phyloP scores from a whole-genome alignment of 805 yeast genomes.

The Danielozyma ontarioensis region DNA sequence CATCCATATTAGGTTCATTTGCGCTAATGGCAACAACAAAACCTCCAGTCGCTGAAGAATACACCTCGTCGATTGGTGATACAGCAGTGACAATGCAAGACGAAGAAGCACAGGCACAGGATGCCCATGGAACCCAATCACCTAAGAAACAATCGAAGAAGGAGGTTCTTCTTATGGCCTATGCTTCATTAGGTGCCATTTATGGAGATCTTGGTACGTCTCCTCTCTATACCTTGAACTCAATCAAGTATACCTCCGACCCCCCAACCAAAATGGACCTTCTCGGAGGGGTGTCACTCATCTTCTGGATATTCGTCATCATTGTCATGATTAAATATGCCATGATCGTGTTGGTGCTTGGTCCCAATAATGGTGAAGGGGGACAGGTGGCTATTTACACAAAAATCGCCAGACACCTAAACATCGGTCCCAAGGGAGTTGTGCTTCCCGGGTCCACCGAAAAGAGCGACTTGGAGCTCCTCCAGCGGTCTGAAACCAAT shows the following conservation, averaged over 20 bases:
- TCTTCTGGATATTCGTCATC: constrained; percentile 51
- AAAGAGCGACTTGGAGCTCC: constrained; percentile 20
- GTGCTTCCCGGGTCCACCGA: constrained; percentile 36
- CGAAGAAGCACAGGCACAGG: no score
- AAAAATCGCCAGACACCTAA: constrained; percentile 46
- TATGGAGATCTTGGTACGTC: constrained; percentile 63
- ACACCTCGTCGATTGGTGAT: no score
- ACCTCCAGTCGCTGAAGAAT: no score
- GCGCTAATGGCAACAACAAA: no score
- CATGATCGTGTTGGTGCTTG: constrained; percentile 42
- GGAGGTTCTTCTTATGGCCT: constrained; percentile 24
- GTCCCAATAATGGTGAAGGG: constrained; percentile 58
- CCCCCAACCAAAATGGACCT: constrained; percentile 36
- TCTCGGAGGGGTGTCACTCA: constrained; percentile 47
- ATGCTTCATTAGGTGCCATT: constrained; percentile 54
- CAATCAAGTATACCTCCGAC: constrained; percentile 20
- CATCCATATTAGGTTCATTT: no score
- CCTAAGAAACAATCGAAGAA: constrained; percentile 16
- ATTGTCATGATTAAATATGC: constrained; percentile 51
- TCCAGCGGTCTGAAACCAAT: constrained; percentile 35
- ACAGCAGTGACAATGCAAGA: no score
- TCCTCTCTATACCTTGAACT: constrained; percentile 47
- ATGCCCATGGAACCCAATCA: no score
- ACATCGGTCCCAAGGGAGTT: constrained; percentile 43
- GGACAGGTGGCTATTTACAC: constrained; percentile 63